Evolutionary conservation across 73 alveolate genomes (phyloP).

Genomic region (Paramecium biaurelia): DNA sequence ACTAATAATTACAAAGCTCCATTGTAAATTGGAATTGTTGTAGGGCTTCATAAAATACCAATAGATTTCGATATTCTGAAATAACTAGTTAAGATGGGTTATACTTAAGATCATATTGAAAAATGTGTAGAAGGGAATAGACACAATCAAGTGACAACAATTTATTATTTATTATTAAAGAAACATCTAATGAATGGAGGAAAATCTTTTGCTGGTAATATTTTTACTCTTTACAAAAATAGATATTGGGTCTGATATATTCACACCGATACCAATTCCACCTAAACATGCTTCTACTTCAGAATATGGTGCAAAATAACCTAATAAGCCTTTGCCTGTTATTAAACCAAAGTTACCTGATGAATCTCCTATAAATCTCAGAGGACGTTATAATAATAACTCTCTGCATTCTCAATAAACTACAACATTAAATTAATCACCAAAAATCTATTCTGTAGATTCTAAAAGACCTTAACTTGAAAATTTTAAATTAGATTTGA

Average conservation of each 20-base stretch:
- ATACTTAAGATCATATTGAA: slow-evolving; percentile 73
- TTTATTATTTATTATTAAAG: slow-evolving; percentile 88
- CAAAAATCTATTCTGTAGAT: neutral
- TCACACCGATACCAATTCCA: neutral
- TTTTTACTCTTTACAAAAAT: neutral
- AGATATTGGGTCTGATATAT: slow-evolving; percentile 20
- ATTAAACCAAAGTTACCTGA: neutral
- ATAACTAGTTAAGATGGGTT: slow-evolving; percentile 73
- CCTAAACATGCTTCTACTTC: neutral
- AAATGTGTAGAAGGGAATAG: slow-evolving; percentile 84
- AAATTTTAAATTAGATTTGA: neutral
- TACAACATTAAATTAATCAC: neutral
- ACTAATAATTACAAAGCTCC: slow-evolving; percentile 27
- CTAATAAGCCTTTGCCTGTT: neutral
- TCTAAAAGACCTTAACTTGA: neutral
- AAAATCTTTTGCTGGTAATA: slow-evolving; percentile 69
- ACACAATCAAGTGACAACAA: slow-evolving; percentile 92
- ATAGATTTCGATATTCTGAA: slow-evolving; percentile 79
- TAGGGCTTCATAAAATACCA: slow-evolving; percentile 81
- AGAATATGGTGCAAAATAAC: neutral
- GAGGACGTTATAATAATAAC: neutral
- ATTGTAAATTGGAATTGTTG: slow-evolving; percentile 74
- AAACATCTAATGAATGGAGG: slow-evolving; percentile 81
- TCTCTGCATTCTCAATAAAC: slow-evolving; percentile 13
- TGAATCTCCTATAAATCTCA: slow-evolving; percentile 18